phyloP scores from a whole-genome alignment of 1,284 basidiomycete genomes.

The Rhizoctonia solani region DNA sequence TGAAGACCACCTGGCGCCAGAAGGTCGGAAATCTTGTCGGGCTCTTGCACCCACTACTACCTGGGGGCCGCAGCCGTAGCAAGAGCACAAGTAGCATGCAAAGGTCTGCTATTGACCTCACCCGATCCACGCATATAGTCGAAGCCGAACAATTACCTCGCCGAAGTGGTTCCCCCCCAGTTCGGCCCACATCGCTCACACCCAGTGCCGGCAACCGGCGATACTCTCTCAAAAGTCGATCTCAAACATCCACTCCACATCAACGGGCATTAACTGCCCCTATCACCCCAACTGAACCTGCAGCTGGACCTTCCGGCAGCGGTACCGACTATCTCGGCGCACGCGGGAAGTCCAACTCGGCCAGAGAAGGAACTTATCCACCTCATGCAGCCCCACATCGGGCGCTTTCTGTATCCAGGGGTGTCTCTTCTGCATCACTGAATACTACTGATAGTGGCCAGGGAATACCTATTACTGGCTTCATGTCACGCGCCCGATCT shows the following conservation, averaged over 20 bases:
- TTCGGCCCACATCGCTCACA: slow-evolving; percentile 21
- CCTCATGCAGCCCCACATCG: slow-evolving; percentile 16
- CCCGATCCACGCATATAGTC: slow-evolving; percentile 29
- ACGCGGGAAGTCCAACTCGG: slow-evolving; percentile 20
- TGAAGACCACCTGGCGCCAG: slow-evolving; percentile 36
- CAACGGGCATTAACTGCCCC: slow-evolving; percentile 31
- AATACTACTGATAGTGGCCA: slow-evolving; percentile 24
- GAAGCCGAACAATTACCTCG: slow-evolving; percentile 30
- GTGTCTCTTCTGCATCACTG: slow-evolving; percentile 23
- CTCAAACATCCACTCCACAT: slow-evolving; percentile 25
- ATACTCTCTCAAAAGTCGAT: slow-evolving; percentile 28
- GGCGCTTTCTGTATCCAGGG: slow-evolving; percentile 12
- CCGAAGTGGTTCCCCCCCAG: slow-evolving; percentile 32
- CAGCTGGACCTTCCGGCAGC: not conserved
- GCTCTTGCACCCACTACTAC: slow-evolving; percentile 33
- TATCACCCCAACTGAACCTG: slow-evolving; percentile 28
- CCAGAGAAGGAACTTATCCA: slow-evolving; percentile 32
- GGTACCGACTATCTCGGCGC: slow-evolving; percentile 15
- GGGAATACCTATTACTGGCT: not conserved
- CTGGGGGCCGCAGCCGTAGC: slow-evolving; percentile 34
- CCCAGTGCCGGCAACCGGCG: slow-evolving; percentile 12
- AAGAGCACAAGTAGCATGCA: slow-evolving; percentile 39
- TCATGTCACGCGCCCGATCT: slow-evolving; percentile 21
- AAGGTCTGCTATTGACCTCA: slow-evolving; percentile 11
- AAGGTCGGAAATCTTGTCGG: slow-evolving; percentile 14